Evolutionary conservation across 192 early-diverging fungal species (phyloP), one percentile per base, ranked within the genome.

Genomic region (Entrophospora sp.): DNA sequence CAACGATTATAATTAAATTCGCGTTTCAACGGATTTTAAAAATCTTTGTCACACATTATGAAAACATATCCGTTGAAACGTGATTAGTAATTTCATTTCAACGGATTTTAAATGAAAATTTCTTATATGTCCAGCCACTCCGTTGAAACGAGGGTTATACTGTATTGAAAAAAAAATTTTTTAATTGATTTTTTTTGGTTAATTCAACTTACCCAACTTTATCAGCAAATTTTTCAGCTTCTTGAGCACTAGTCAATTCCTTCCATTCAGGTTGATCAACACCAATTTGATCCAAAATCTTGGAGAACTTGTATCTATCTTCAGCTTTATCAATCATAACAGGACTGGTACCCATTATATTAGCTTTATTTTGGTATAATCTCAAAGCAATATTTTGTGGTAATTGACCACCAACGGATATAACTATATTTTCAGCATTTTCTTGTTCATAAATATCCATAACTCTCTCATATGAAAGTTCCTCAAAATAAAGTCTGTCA

Each of bases 251-350:
- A 27, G 93, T 94, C 34, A 99, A 79, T 80, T 99, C 94, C 71
- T 94, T 93, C 96, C 96, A 99, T 67, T 77, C 74, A 32, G 96
- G 96, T 77, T 99, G 96, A 76, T 99, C 95, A 16, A 99, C 92
- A 60, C 91, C 91, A 67, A 95, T 94, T 69, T 88, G 87, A 79
- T 99, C 96, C 69, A 89, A 85, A 85, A 95, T 91, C 71, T 92
- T 89, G 40, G 92, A 94, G 83, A 98, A 98, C 79, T 96, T 96
- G 87, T 95, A 94, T 38, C 96, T 81, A 79, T 98, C 91, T 73
- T 98, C 96, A 16, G 96, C 96, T 45, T 78, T 89, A 73, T 98
- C 96, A 73, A 98, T 96, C 83, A 89, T 93, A 73, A 95, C 93
- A 49, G 96, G 96, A 37, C 87, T 90, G 22, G 96, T 98, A 31